A percentile compares a stretch with the other conserved stretches of the same genome.
Conservation (phyloP, 352 stramenopile genomes). For the Phytophthora hybrid region DNA sequence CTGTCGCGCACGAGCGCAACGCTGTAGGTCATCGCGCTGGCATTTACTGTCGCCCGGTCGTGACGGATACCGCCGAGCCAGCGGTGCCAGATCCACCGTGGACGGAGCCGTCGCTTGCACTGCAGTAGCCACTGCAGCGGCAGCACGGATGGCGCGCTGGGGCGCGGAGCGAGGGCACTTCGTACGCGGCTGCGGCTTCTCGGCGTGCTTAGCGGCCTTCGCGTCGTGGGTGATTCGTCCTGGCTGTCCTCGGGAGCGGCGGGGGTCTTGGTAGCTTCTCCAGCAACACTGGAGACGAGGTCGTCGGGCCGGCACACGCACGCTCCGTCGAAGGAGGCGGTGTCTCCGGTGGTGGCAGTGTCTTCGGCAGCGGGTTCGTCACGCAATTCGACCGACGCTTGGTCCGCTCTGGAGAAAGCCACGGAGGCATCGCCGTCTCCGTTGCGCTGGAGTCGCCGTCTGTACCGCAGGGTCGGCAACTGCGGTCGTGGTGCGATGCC, state of each 20-base stretch:
- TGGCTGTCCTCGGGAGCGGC: not conserved
- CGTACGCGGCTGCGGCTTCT: not conserved
- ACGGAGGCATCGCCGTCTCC: not conserved
- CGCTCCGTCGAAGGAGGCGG: too few relatives aligned
- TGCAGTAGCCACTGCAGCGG: too few relatives aligned
- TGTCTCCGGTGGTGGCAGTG: not conserved
- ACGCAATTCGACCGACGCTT: not conserved
- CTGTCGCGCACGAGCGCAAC: not conserved
- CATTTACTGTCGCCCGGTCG: not conserved
- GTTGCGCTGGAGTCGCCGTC: not conserved
- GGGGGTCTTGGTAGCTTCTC: not conserved
- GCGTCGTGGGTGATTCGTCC: not conserved
- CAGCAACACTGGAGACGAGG: not conserved
- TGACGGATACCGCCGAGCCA: not conserved
- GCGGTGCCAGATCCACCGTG: not conserved
- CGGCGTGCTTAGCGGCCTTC: not conserved
- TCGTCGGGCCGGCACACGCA: not conserved
- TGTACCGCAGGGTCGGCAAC: not conserved
- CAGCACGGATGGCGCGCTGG: not conserved
- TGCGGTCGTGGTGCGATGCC: not conserved
- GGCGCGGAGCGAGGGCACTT: too few relatives aligned
- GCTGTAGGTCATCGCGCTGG: not conserved
- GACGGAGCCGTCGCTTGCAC: not conserved
- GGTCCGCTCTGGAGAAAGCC: not conserved
- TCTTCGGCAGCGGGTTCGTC: not conserved